These are phyloP conservation scores for Ogataea nitratoaversa DNA, from an alignment of 805 yeast genomes.

Conservation along the genomic window DNA sequence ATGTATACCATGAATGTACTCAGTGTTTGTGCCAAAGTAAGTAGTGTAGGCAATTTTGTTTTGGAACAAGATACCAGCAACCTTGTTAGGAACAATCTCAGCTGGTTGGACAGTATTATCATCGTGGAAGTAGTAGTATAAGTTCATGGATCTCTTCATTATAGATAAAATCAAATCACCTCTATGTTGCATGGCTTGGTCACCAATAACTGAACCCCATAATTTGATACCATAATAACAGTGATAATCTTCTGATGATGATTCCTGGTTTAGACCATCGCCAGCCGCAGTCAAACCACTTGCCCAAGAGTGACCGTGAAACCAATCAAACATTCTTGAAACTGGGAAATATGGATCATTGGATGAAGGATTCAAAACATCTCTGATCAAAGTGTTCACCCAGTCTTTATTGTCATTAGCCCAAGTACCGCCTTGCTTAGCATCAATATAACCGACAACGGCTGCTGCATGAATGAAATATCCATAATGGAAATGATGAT, in stretches of 20 bases:
- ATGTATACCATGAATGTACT: constrained; percentile 76
- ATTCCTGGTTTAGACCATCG: constrained; percentile 76
- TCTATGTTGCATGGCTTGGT: constrained; percentile 47
- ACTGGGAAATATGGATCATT: constrained; percentile 60
- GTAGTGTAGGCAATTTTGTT: constrained; percentile 72
- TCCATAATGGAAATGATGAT: constrained; percentile 57
- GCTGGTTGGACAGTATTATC: constrained; percentile 55
- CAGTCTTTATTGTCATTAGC: constrained; percentile 44
- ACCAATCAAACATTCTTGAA: constrained; percentile 70
- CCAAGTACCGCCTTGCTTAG: constrained; percentile 48
- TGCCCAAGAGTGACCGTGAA: constrained; percentile 75
- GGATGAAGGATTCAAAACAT: constrained; percentile 56
- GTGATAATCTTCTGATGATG: constrained; percentile 71
- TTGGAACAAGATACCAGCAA: constrained; percentile 70
- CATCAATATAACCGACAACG: constrained; percentile 53
- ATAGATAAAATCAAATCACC: constrained; percentile 60
- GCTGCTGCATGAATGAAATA: constrained; percentile 62
- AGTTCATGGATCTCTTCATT: constrained; percentile 48
- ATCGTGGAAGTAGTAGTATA: constrained; percentile 51
- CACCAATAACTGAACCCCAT: constrained; percentile 56
- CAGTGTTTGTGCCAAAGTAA: constrained; percentile 67
- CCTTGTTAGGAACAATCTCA: constrained; percentile 56
- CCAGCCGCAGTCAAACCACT: constrained; percentile 66
- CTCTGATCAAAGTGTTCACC: constrained; percentile 59
- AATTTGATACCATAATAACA: constrained; percentile 64